Evolutionary conservation across 176 grass and related monocot genomes (phyloP).

Genomic region (Carex pumila): DNA sequence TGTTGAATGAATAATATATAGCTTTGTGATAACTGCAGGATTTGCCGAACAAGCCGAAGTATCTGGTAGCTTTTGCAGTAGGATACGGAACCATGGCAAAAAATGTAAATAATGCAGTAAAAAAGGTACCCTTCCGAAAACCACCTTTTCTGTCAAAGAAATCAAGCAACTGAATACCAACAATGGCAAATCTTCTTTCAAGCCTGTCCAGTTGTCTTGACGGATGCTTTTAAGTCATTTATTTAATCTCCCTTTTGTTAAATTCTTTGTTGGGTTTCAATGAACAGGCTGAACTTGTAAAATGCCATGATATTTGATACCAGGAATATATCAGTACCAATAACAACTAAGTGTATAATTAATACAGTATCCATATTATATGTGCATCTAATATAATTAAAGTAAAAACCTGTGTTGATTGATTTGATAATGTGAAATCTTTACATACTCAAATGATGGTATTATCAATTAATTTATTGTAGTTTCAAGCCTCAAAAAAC

Average conservation of each 20-base stretch:
- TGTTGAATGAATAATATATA: background rate
- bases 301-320: background rate
- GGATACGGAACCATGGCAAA: constrained; percentile 74
- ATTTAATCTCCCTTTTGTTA: background rate
- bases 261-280: background rate
- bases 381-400: no score
- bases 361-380: background rate
- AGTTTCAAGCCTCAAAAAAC: constrained; percentile 33
- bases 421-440: background rate
- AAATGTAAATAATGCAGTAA: constrained; percentile 80
- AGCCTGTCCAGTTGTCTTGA: background rate
- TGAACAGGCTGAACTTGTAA: background rate
- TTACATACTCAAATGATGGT: background rate
- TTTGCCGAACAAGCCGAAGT: constrained; percentile 55
- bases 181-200: background rate
- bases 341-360: no score
- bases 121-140: constrained; percentile 43
- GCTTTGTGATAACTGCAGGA: constrained; percentile 43
- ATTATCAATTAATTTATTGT: background rate
- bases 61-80: constrained; percentile 94
- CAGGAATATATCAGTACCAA: background rate
- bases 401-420: background rate
- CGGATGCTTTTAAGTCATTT: background rate
- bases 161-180: background rate
- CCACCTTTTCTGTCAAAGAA: background rate